Evolutionary conservation across 1,284 basidiomycete genomes (phyloP).

Genomic region (Heterobasidion parviporum): DNA sequence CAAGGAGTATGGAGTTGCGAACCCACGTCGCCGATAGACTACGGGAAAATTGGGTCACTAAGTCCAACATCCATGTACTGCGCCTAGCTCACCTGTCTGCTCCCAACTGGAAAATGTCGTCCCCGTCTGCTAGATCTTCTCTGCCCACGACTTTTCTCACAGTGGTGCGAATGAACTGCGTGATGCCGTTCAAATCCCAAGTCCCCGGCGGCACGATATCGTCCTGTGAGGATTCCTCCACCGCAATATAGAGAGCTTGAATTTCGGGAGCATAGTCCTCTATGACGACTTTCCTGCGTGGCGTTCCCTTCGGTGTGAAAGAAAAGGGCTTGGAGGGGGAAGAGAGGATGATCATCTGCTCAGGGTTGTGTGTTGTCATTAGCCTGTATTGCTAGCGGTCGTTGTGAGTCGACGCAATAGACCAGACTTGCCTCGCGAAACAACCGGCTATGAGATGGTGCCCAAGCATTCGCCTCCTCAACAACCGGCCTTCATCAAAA

Average conservation of each 20-base stretch:
- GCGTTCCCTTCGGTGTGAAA: constrained; percentile 25
- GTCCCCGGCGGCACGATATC: constrained; percentile 9
- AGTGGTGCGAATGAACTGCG: constrained; percentile 13
- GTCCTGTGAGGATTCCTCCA: constrained; percentile 12
- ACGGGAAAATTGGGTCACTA: neutral
- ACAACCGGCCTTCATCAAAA: constrained; percentile 21
- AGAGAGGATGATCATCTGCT: constrained; percentile 22
- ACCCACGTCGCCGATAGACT: constrained; percentile 28
- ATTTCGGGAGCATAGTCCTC: constrained; percentile 22
- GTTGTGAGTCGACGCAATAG: neutral
- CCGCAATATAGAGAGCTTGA: constrained; percentile 18
- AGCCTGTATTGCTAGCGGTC: neutral
- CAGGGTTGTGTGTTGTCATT: neutral
- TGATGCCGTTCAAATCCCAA: constrained; percentile 15
- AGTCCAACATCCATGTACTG: neutral
- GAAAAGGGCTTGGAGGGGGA: constrained; percentile 18
- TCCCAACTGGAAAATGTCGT: constrained; percentile 29
- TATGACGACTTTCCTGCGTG: constrained; percentile 20
- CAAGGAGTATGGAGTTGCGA: constrained; percentile 22
- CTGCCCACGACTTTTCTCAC: constrained; percentile 13
- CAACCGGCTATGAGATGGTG: constrained; percentile 29
- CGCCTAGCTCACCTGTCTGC: constrained; percentile 23
- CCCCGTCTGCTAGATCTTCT: constrained; percentile 13
- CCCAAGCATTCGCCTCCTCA: constrained; percentile 26
- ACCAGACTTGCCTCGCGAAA: constrained; percentile 20